phyloP scores from a whole-genome alignment of 2,329 filamentous ascomycete species.

The Cordyceps militaris region DNA sequence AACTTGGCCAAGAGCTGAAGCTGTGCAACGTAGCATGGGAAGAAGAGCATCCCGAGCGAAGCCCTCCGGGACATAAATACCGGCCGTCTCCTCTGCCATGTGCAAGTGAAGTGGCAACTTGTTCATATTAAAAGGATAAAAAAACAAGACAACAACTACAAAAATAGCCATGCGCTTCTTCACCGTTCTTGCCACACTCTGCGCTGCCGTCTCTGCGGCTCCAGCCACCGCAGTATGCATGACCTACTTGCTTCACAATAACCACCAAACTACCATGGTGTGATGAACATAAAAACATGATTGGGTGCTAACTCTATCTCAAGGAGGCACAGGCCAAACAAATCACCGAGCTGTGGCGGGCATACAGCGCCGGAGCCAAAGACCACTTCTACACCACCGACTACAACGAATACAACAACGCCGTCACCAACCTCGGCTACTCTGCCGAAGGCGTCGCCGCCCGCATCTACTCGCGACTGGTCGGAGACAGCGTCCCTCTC shows the following conservation, averaged over 20 bases:
- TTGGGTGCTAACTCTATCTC: not conserved
- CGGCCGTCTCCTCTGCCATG: not conserved
- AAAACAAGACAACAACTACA: not conserved
- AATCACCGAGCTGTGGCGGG: slow-evolving; percentile 8
- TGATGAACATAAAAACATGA: not conserved
- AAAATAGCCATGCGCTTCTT: slow-evolving; percentile 1
- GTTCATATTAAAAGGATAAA: not conserved
- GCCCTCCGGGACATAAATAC: not conserved
- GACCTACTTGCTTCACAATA: too few relatives aligned
- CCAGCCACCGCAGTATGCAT: not conserved
- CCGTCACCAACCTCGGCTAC: slow-evolving; percentile 7
- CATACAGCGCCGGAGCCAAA: not conserved
- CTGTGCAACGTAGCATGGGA: not conserved
- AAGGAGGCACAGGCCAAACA: not conserved
- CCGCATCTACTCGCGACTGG: not conserved
- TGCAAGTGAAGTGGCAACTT: not conserved
- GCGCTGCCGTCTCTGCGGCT: not conserved
- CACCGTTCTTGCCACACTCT: slow-evolving; percentile 1
- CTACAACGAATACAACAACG: slow-evolving; percentile 11
- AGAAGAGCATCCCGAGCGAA: not conserved
- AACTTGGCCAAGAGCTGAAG: not conserved
- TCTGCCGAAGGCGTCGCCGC: slow-evolving; percentile 2
- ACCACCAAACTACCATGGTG: too few relatives aligned
- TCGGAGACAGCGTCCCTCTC: not conserved
- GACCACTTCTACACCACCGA: slow-evolving; percentile 14